Percentiles rank a stretch among this genome's conserved stretches.
phyloP scores from a whole-genome alignment of 140 eudicot genomes.

The Senecio squalidus region DNA sequence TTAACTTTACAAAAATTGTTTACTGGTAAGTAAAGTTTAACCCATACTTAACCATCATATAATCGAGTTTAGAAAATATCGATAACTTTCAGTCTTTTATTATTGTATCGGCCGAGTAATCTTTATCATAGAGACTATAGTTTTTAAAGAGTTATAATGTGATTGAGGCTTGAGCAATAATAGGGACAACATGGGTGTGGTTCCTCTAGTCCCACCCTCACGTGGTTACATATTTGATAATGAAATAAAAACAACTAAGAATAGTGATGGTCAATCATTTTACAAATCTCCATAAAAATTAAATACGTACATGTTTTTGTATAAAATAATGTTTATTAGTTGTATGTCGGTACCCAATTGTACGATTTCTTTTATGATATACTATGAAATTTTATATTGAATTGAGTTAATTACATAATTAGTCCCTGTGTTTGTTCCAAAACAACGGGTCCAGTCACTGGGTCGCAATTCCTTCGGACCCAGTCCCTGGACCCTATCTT shows the following conservation, averaged over 20 bases:
- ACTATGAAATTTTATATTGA: neutral
- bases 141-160: constrained; percentile 8
- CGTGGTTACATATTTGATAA: constrained; percentile 16
- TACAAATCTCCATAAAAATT: neutral
- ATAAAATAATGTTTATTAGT: neutral
- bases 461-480: too few relatives aligned
- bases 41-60: neutral
- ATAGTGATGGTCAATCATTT: constrained; percentile 10
- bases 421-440: too few relatives aligned
- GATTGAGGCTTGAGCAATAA: constrained; percentile 8
- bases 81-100: neutral
- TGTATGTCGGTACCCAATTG: neutral
- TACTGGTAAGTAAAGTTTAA: too few relatives aligned
- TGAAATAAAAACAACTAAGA: constrained; percentile 8
- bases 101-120: constrained; percentile 11
- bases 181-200: constrained; percentile 19
- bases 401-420: too few relatives aligned
- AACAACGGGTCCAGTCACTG: too few relatives aligned
- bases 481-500: too few relatives aligned
- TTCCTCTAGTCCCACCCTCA: constrained; percentile 25
- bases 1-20: too few relatives aligned
- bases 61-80: neutral
- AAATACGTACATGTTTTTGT: neutral
- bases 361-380: neutral
- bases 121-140: neutral